Conservation (phyloP, 2,329 filamentous ascomycete genomes). For the Stachybotrys elegans region DNA sequence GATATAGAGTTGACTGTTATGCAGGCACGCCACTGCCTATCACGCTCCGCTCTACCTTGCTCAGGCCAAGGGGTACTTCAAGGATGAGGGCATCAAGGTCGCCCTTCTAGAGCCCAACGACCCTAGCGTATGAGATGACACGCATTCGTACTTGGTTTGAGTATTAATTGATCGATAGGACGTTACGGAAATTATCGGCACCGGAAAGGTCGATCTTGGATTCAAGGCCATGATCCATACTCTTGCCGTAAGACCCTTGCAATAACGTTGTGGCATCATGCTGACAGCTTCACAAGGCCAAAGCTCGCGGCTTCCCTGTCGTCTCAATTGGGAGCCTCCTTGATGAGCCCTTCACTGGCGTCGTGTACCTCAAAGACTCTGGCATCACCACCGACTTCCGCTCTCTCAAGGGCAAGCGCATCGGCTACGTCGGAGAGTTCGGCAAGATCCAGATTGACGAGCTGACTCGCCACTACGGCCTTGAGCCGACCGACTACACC, state of each 20-base stretch:
- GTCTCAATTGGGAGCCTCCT: slow-evolving; percentile 69
- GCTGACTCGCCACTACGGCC: slow-evolving; percentile 71
- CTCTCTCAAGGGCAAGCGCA: slow-evolving; percentile 69
- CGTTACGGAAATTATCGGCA: slow-evolving; percentile 77
- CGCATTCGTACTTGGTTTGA: neutral
- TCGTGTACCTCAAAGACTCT: slow-evolving; percentile 69
- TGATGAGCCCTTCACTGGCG: slow-evolving; percentile 75
- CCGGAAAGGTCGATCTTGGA: slow-evolving; percentile 69
- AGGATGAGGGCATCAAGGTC: slow-evolving; percentile 71
- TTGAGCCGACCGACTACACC: slow-evolving; percentile 68
- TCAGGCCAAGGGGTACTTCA: slow-evolving; percentile 70
- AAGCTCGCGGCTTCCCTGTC: slow-evolving; percentile 70
- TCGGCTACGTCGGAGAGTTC: slow-evolving; percentile 77
- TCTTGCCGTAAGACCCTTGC: slow-evolving; percentile 50
- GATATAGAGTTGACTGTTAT: slow-evolving; percentile 17
- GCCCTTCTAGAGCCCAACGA: slow-evolving; percentile 75
- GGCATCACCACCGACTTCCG: slow-evolving; percentile 72
- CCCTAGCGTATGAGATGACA: slow-evolving; percentile 50
- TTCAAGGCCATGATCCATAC: slow-evolving; percentile 86
- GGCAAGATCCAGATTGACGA: slow-evolving; percentile 83
- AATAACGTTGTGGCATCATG: neutral
- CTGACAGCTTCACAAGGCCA: slow-evolving; percentile 44
- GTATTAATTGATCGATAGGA: slow-evolving; percentile 39
- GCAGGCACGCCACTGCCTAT: slow-evolving; percentile 76
- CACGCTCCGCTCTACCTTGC: slow-evolving; percentile 74